Percentiles rank a stretch among this genome's conserved stretches.
phyloP scores from a whole-genome alignment of 371 early-diverging fungal species.

The Actinomucor elegans region DNA sequence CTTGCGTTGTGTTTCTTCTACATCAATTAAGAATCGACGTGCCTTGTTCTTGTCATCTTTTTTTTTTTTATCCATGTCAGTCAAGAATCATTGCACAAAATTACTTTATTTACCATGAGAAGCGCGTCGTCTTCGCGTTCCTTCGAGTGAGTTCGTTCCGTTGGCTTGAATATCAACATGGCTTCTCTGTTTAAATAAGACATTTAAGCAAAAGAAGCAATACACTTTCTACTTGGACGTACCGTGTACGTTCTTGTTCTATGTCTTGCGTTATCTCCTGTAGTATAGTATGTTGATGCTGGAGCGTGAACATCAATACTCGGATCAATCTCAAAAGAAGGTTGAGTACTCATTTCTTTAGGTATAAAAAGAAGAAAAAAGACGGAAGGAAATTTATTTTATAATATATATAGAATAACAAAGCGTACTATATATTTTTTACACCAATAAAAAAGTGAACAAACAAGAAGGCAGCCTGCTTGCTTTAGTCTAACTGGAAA shows the following conservation, averaged over 20 bases:
- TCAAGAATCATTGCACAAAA: neutral
- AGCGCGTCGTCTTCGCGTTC: constrained; percentile 38
- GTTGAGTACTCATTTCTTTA: constrained; percentile 14
- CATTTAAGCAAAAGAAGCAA: neutral
- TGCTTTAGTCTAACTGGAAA: too few species aligned
- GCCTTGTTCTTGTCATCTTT: constrained; percentile 77
- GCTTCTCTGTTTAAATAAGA: constrained; percentile 11
- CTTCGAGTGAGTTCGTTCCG: constrained; percentile 8
- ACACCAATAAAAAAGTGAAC: too few species aligned
- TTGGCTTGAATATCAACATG: neutral
- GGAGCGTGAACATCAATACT: constrained; percentile 42
- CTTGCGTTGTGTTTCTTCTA: constrained; percentile 75
- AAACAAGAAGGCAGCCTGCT: too few species aligned
- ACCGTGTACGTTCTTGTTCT: constrained; percentile 34
- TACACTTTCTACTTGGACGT: neutral
- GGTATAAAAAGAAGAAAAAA: constrained; percentile 3
- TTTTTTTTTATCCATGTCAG: neutral
- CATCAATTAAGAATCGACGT: constrained; percentile 82
- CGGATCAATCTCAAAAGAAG: constrained; percentile 9
- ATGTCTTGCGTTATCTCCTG: constrained; percentile 41
- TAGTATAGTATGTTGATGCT: constrained; percentile 51
- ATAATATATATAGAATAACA: too few species aligned
- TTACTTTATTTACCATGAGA: constrained; percentile 41
- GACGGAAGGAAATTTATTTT: neutral
- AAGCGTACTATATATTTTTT: too few species aligned